Evolutionary conservation across 108 stramenopile species (phyloP), one percentile per base, ranked within the genome.

Genomic region (Hondaea fermentalgiana): DNA sequence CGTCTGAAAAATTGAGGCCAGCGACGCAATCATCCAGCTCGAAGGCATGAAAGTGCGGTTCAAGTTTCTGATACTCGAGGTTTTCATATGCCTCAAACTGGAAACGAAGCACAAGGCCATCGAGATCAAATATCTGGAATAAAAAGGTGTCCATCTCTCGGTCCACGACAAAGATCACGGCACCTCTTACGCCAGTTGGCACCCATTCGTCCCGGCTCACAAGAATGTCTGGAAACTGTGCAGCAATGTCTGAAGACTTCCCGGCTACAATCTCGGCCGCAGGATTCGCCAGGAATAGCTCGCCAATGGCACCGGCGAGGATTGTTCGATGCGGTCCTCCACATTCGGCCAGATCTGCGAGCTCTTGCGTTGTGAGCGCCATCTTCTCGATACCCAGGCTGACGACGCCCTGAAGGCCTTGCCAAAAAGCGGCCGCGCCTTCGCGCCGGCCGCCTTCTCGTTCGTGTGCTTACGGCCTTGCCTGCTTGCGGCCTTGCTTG

Each of bases 1-100:
- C 49, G 76, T 83, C 4, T 1, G 76, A 21, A 1, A 83, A 83
- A 2, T 47, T 53, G 49, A 83, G n/a, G 10, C 76, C 76, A 8
- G 76, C 76, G 51, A 83, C 76, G 51, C 76, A 83, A 23, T 83
- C 76, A 12, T 83, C 76, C 76, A 83, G 45, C 51, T 83, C 76
- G 76, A 83, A 83, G 28, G 76, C 45, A 45, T 83, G 76, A 23
- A 83, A 83, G n/a, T 47, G 45, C 10, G 19, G 19, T 17, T 47
- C 45, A 17, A 83, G 76, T 23, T 53, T 23, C 10, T 21, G 76
- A 23, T 83, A 83, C 17, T 83, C 76, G 49, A 83, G 45, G 51
- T 83, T 4, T 12, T 53, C 19, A 45, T 83, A 83, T 6, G n/a
- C 25, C 51, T 83, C 76, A 45, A 53, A 83, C 51, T 83, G 49